Conservation (phyloP, 2,329 filamentous ascomycete genomes). For the Tolypocladium inflatum region DNA sequence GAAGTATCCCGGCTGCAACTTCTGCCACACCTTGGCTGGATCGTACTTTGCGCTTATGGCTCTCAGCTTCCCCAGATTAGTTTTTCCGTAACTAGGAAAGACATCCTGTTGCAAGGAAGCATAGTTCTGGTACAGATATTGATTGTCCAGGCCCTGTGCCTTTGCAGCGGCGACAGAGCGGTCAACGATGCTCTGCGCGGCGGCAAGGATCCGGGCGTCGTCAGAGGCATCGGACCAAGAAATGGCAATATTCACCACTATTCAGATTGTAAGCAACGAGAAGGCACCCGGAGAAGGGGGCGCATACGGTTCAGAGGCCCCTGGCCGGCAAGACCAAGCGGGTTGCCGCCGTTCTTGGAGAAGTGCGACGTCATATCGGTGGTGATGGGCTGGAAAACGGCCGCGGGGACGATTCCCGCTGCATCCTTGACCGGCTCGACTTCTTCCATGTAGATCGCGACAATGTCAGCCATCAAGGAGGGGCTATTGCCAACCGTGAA, state of each 20-base stretch:
- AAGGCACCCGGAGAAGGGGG: background rate
- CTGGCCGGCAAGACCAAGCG: constrained; percentile 17
- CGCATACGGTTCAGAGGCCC: constrained; percentile 12
- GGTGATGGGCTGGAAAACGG: constrained; percentile 30
- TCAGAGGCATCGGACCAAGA: constrained; percentile 18
- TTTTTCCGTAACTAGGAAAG: constrained; percentile 27
- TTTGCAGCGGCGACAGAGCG: constrained; percentile 16
- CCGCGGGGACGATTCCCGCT: constrained; percentile 15
- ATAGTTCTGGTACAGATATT: constrained; percentile 37
- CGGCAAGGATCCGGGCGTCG: constrained; percentile 21
- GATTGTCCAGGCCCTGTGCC: constrained; percentile 20
- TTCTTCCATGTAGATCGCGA: constrained; percentile 11
- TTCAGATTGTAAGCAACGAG: background rate
- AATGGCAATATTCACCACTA: constrained; percentile 13
- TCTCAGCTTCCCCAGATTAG: constrained; percentile 24
- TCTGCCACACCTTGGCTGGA: constrained; percentile 24
- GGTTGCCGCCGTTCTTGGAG: constrained; percentile 21
- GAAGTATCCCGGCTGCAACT: constrained; percentile 27
- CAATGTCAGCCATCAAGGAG: constrained; percentile 11
- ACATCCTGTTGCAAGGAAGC: constrained; percentile 30
- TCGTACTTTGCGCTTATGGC: constrained; percentile 26
- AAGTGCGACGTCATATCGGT: constrained; percentile 23
- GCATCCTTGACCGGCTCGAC: constrained; percentile 11
- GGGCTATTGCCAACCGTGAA: constrained; percentile 9
- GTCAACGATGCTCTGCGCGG: constrained; percentile 15